Evolutionary conservation across 192 early-diverging fungal species (phyloP).

Genomic region (Backusella liffmaniae): DNA sequence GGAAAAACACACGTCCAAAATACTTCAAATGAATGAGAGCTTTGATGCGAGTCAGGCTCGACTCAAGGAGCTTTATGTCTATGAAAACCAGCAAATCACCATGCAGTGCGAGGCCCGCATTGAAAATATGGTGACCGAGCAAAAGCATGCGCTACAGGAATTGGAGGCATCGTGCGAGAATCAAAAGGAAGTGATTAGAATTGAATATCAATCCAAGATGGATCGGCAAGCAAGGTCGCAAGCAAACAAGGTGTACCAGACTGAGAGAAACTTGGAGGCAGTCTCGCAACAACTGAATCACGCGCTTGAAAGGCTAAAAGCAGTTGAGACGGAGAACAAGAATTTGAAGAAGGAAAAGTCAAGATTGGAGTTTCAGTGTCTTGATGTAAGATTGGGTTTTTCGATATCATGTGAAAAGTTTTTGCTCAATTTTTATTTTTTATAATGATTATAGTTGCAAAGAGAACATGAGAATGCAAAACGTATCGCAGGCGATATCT

Average conservation of each 20-base stretch:
- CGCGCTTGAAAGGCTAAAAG: background rate
- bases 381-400: background rate
- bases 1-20: background rate
- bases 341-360: background rate
- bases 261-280: background rate
- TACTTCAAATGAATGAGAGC: background rate
- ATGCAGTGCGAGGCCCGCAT: slow-evolving; percentile 21
- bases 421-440: background rate
- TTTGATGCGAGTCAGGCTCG: background rate
- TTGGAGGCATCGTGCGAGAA: background rate
- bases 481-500: background rate
- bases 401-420: background rate
- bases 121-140: slow-evolving; percentile 14
- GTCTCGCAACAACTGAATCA: background rate
- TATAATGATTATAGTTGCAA: background rate
- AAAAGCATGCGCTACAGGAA: slow-evolving; percentile 7
- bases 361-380: background rate
- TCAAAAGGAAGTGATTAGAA: slow-evolving; percentile 14
- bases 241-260: background rate
- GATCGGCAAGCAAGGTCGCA: background rate
- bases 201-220: slow-evolving; percentile 13
- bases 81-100: slow-evolving; percentile 13
- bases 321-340: background rate
- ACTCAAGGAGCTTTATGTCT: slow-evolving; percentile 11
- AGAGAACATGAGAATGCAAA: background rate